Base-by-base conservation (phyloP, 371 early-diverging fungal genomes). In the Saksenaea vasiformis region DNA sequence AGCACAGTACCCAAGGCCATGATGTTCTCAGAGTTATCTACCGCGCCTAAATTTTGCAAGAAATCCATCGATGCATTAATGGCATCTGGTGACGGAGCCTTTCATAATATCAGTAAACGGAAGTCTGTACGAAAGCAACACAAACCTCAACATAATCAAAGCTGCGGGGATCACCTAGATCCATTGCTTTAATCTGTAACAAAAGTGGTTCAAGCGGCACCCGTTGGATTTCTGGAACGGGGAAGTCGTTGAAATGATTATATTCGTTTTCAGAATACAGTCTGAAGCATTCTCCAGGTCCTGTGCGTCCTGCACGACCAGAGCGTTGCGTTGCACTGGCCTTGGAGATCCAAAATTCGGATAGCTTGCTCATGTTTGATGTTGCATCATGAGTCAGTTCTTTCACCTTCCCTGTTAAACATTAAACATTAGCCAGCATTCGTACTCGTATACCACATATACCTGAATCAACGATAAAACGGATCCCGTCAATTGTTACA, bases 301-400 rank as follows among this genome's bases (percentile, higher is more conserved):
- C 84, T 10, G 91, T 89, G 34, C 97, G 79, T 22, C 98, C 98
- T 8, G 96, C 95, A 26, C 97, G 82, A 24, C 98, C 98, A 1
- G 87, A 74, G 4, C 97, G 86, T 72, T 97, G 97, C 27, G 78
- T 78, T 8, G 91, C 91, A 54, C 91, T 93, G 22, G 95, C 93
- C 60, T 89, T 78, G 3, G 82, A 82, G 3, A 82, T 77, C 84
- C 84, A 84, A 38, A 85, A 85, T 61, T 87, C 85, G 2, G 84
- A 83, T 24, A 97, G 74, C 15, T 84, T 80, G 27, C 90, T 84
- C 78, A 85, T 76, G 51, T 85, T 87, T 41, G 78, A 72, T 1
- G 65, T 68, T 17, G 77, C 70, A 55, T 83, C 80, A 61, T 78
- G 78, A 17, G 67, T 83, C 74, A 85, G 87, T 62, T 88, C 87